Base-by-base conservation (phyloP, 1,139 yeast genomes). In the Diutina pseudorugosa region DNA sequence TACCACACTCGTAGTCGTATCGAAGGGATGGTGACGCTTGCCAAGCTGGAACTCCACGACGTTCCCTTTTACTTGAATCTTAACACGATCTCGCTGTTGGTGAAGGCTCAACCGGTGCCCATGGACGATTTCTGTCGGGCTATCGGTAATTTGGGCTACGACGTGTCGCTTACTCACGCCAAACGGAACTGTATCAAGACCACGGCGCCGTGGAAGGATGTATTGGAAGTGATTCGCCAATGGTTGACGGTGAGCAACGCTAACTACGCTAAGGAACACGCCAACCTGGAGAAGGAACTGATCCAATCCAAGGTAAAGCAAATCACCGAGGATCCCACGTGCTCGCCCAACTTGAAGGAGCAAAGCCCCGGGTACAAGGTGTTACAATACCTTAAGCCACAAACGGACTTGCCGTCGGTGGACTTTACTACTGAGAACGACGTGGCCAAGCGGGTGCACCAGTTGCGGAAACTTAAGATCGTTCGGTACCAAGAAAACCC, bases 401-500 rank as follows among this genome's bases (percentile, higher is more conserved):
- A 7, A 18, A 60, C 67, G 62, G 30, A 53, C 52, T 27, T 66
- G 60, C n/a, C 60, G 58, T 71, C 71, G 44, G 83, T 83, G 57
- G 83, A 76, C 57, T 73, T 73, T 55, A 66, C 60, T 30, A 70
- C 71, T 4, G 69, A 65, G 54, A 87, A 80, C 57, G 81, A 76
- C 41, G 76, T 77, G 47, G 77, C 84, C 59, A 75, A 71, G 41
- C 74, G 71, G 55, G 67, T 85, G 52, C 81, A 81, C 57, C 72
- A 69, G 54, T 71, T 88, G 55, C 76, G 96, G 59, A 83, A 80
- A 58, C 73, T 88, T 56, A 89, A 89, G 67, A 79, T 91, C 64
- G 89, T 89, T 18, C 76, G 96, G 59, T 91, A 77, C 67, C 98
- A 90, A 65, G 90, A 84, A 62, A 91, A 91, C 64, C 98, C 98